phyloP scores from a whole-genome alignment of 495 filamentous ascomycete genomes.

The Lasiosphaeris hirsuta region DNA sequence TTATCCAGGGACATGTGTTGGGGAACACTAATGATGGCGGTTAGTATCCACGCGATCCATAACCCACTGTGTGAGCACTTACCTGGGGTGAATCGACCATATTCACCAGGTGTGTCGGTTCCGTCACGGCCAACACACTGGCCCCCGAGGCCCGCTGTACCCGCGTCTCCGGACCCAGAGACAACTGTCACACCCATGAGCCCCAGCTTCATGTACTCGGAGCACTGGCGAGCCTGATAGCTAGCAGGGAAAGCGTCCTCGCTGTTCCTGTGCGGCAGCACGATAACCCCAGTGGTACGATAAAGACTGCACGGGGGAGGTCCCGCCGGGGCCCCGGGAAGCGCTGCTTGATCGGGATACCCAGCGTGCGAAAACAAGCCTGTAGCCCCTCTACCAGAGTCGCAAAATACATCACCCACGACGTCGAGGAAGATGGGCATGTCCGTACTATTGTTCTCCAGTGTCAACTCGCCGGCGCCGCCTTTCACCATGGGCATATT shows the following conservation, averaged over 20 bases:
- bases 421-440: neutral
- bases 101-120: too few relatives aligned
- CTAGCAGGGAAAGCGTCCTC: constrained; percentile 23
- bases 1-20: constrained; percentile 30
- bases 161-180: too few relatives aligned
- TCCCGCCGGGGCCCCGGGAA: constrained; percentile 5
- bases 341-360: constrained; percentile 46
- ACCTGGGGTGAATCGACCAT: too few relatives aligned
- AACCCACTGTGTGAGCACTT: too few relatives aligned
- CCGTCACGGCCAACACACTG: too few relatives aligned
- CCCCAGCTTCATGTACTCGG: constrained; percentile 57
- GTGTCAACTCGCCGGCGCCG: too few relatives aligned
- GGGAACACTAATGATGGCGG: constrained; percentile 7
- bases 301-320: constrained; percentile 49
- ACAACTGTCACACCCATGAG: constrained; percentile 53
- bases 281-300: constrained; percentile 33
- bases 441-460: too few relatives aligned
- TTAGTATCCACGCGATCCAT: too few relatives aligned
- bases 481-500: constrained; percentile 13
- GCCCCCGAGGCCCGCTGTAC: too few relatives aligned
- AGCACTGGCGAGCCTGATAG: constrained; percentile 30
- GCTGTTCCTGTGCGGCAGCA: constrained; percentile 29
- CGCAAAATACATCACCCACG: neutral
- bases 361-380: constrained; percentile 42
- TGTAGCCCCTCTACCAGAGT: neutral